Base-by-base conservation (phyloP, 345 rosid species). In the Triadica sebifera region DNA sequence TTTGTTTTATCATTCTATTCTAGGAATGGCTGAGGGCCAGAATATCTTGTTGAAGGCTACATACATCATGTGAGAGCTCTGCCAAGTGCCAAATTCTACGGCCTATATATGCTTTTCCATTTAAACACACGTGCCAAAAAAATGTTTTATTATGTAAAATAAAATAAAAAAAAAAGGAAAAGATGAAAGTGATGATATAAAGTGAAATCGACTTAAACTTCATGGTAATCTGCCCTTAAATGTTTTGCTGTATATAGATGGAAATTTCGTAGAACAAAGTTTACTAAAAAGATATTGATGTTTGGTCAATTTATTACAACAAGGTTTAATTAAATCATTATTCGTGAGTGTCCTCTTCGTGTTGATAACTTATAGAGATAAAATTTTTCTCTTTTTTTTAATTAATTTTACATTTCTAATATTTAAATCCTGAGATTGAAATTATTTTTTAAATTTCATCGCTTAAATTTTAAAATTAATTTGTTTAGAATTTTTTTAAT, bases 1-100 rank as follows among this genome's bases (percentile, higher is more conserved):
- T 60, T 60, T 29, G 65, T 62, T 37, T 34, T 5, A 8, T 63
- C n/a, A 37, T 47, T 49, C 13, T 49, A 50, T 25, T 67, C 58
- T 25, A 72, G 57, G 75, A 61, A 72, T 61, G 50, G 66, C 45
- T 61, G 59, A 72, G 67, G 68, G 68, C 59, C 68, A 72, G 69
- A 73, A 51, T 65, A 73, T 63, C 69, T 53, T 15, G 76, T 20
- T 64, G 76, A 64, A 73, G 53, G 70, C 76, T 64, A 52, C 52
- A 16, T 62, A 34, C 37, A 73, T 51, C 60, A 73, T 63, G 75
- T 62, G 68, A 34, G 56, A 46, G 47, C 69, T 62, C 38, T 51
- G 20, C 74, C 34, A 25, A 22, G 38, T n/a, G n/a, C n/a, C n/a
- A n/a, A n/a, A n/a, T 59, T 59, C 67, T 19, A 47, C 60, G 75